A percentile compares a stretch with the other conserved stretches of the same genome.
These are phyloP conservation scores for Yamadazyma epiphylla DNA, from an alignment of 1,139 yeast species.

Conservation along the genomic window DNA sequence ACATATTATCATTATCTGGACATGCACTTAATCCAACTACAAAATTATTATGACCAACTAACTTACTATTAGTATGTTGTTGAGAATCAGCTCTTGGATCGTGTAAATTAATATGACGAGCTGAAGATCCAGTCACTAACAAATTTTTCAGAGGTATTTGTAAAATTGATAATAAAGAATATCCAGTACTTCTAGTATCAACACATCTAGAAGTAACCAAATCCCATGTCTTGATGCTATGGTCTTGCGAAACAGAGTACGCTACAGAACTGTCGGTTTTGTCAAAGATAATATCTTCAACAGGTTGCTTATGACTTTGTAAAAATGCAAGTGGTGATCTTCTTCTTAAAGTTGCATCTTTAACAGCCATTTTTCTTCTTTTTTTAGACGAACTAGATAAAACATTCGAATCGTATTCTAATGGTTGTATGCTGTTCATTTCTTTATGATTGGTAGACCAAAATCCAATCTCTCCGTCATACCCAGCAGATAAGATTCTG, in stretches of 20 bases:
- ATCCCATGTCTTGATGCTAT: conserved; percentile 95
- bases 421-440: conserved; percentile 70
- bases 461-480: conserved; percentile 75
- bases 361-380: conserved; percentile 77
- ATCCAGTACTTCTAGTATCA: conserved; percentile 88
- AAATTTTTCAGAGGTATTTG: conserved; percentile 64
- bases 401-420: conserved; percentile 46
- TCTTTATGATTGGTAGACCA: conserved; percentile 90
- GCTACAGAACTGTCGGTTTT: conserved; percentile 70
- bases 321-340: conserved; percentile 76
- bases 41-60: conserved; percentile 88
- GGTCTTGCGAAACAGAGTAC: conserved; percentile 94
- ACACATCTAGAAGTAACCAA: conserved; percentile 76
- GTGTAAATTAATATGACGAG: conserved; percentile 89
- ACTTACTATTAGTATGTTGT: conserved; percentile 48
- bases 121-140: conserved; percentile 90
- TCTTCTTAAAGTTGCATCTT: conserved; percentile 73
- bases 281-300: conserved; percentile 79
- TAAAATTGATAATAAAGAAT: conserved; percentile 71
- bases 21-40: conserved; percentile 75
- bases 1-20: conserved; percentile 74
- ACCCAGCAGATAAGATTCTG: conserved; percentile 78
- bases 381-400: conserved; percentile 80
- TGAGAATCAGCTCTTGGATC: conserved; percentile 69
- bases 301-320: conserved; percentile 82